Percentiles rank a stretch among this genome's conserved stretches.
Evolutionary conservation across 345 rosid genomes (phyloP).

Genomic region (Heritiera fomes): DNA sequence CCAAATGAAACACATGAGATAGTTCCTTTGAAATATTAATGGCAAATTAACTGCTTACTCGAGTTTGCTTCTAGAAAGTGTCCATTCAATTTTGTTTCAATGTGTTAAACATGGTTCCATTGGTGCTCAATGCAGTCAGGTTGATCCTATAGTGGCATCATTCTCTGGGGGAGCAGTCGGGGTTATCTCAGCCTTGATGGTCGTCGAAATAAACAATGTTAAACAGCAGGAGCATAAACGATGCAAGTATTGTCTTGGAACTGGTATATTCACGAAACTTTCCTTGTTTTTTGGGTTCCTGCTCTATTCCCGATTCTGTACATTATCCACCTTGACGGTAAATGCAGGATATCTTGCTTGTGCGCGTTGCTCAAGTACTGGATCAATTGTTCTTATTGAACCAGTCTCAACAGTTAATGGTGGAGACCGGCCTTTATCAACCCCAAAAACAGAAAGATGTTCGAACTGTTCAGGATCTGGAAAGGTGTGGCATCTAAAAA

Average conservation of each 20-base stretch:
- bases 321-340: neutral
- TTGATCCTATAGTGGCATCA: conserved; percentile 97
- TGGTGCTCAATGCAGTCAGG: conserved; percentile 57
- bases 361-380: conserved; percentile 91
- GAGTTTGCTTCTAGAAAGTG: neutral
- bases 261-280: conserved; percentile 48
- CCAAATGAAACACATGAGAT: neutral
- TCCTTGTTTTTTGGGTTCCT: neutral
- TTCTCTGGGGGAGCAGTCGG: conserved; percentile 99
- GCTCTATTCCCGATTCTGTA: neutral
- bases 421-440: conserved; percentile 50
- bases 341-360: conserved; percentile 92
- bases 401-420: conserved; percentile 60
- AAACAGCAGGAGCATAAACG: conserved; percentile 92
- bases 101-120: neutral
- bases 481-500: conserved; percentile 51
- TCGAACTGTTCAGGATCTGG: conserved; percentile 95
- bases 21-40: neutral
- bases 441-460: conserved; percentile 84
- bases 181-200: conserved; percentile 94
- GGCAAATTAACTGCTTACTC: neutral
- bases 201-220: conserved; percentile 93
- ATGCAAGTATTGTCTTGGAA: conserved; percentile 99
- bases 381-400: conserved; percentile 67
- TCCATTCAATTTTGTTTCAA: neutral